Percentiles rank a stretch among this genome's conserved stretches.
phyloP scores from a whole-genome alignment of 1,284 basidiomycete species.

The Wolfiporia cocos region DNA sequence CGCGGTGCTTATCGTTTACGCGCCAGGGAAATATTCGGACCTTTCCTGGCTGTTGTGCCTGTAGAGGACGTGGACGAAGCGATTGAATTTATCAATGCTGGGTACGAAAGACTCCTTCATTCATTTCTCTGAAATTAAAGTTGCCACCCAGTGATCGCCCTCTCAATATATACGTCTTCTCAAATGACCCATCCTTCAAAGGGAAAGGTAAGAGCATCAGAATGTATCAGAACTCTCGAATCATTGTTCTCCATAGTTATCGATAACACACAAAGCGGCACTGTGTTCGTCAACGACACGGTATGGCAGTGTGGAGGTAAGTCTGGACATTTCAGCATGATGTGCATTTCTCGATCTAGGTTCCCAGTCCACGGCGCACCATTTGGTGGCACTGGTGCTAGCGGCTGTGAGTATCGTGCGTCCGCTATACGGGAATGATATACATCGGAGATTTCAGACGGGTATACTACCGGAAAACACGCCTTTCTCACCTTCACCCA shows the following conservation, averaged over 20 bases:
- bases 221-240: too few relatives aligned
- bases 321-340: not conserved
- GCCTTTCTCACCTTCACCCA: conserved; percentile 68
- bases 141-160: conserved; percentile 59
- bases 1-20: too few relatives aligned
- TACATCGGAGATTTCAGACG: conserved; percentile 32
- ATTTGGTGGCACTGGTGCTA: conserved; percentile 64
- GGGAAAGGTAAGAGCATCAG: conserved; percentile 39
- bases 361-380: conserved; percentile 49
- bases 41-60: conserved; percentile 63
- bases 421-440: not conserved
- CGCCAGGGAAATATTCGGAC: conserved; percentile 29
- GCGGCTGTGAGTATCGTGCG: conserved; percentile 43
- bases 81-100: conserved; percentile 58
- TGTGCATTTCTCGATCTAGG: conserved; percentile 1
- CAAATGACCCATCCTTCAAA: conserved; percentile 49
- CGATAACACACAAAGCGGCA: conserved; percentile 58
- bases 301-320: conserved; percentile 46
- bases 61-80: conserved; percentile 69
- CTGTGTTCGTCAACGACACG: conserved; percentile 53
- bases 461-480: conserved; percentile 56
- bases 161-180: conserved; percentile 70
- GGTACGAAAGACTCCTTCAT: too few relatives aligned
- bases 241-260: conserved; percentile 40
- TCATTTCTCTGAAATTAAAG: too few relatives aligned